Percentiles rank a stretch among this genome's conserved stretches.
phyloP scores from a whole-genome alignment of 805 yeast species.

The Brettanomyces bruxellensis region DNA sequence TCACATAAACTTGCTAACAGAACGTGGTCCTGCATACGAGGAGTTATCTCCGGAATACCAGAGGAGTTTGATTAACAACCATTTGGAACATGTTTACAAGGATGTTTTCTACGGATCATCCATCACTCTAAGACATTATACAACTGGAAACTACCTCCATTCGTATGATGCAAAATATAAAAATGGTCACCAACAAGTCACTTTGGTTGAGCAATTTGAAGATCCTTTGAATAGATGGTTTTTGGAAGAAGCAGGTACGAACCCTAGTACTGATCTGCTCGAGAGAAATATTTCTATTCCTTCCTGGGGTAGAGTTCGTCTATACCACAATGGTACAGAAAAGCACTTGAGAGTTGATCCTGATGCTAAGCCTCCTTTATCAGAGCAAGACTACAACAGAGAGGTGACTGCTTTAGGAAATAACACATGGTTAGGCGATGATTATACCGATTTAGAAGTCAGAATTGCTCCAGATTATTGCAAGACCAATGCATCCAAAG shows the following conservation, averaged over 20 bases:
- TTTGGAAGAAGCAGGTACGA: constrained; percentile 38
- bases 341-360: constrained; percentile 57
- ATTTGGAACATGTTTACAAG: constrained; percentile 38
- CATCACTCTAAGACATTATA: constrained; percentile 61
- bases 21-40: constrained; percentile 51
- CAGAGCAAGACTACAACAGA: constrained; percentile 83
- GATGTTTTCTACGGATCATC: constrained; percentile 66
- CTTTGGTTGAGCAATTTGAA: constrained; percentile 54
- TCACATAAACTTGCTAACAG: constrained; percentile 42
- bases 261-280: constrained; percentile 31
- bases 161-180: constrained; percentile 56
- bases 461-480: constrained; percentile 35
- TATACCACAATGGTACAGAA: constrained; percentile 65
- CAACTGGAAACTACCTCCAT: constrained; percentile 74
- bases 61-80: constrained; percentile 39
- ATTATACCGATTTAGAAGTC: constrained; percentile 39
- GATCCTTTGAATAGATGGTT: constrained; percentile 68
- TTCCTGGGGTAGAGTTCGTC: constrained; percentile 19
- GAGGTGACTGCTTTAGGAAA: constrained; percentile 74
- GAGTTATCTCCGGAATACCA: constrained; percentile 62
- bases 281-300: constrained; percentile 42
- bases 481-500: constrained; percentile 23
- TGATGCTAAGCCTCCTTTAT: constrained; percentile 72
- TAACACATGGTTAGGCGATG: constrained; percentile 50
- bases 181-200: constrained; percentile 65